Evolutionary conservation across 495 filamentous ascomycete species (phyloP), one percentile per base, ranked within the genome.

Genomic region (Aspergillus coremiiformis): DNA sequence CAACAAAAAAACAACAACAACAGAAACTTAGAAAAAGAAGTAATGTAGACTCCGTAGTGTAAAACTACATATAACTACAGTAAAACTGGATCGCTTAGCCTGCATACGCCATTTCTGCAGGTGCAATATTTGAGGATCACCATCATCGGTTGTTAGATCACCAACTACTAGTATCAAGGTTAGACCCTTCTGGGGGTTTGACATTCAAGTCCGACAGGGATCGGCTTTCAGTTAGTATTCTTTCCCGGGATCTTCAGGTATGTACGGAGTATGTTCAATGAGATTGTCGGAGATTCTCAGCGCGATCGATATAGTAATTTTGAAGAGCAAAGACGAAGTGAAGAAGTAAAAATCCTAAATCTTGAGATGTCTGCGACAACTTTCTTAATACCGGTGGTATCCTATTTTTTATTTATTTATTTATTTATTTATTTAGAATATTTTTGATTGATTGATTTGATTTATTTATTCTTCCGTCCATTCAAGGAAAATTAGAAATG

Each of bases 51-150:
- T n/a, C 5, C 8, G 39, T 32, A 19, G n/a, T 14, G 45, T 19
- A 23, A 39, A 3, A 44, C 32, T 22, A 44, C 15, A 23, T 23
- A 32, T 24, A 46, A 45, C 19, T 15, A 22, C 21, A 14, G 45
- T 37, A 23, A 37, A 49, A 54, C n/a, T 49, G 52, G n/a, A 48
- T 49, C 43, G 20, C 45, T 49, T 54, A 22, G 29, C 44, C 30
- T 51, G 44, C 54, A 42, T 61, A 55, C 59, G 55, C 59, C 59
- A 61, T 56, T 61, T 58, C 59, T 61, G 59, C 59, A 61, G 59
- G 59, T 61, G 59, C 58, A 58, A 49, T 35, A 41, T 33, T 53
- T n/a, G 47, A 47, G 48, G 44, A 29, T 52, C 57, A 39, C 46
- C 39, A 49, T 49, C 41, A 24, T 49, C 24, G 22, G 35, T 37